phyloP scores from a whole-genome alignment of 306 rosid species.

The Ammopiptanthus mongolicus region DNA sequence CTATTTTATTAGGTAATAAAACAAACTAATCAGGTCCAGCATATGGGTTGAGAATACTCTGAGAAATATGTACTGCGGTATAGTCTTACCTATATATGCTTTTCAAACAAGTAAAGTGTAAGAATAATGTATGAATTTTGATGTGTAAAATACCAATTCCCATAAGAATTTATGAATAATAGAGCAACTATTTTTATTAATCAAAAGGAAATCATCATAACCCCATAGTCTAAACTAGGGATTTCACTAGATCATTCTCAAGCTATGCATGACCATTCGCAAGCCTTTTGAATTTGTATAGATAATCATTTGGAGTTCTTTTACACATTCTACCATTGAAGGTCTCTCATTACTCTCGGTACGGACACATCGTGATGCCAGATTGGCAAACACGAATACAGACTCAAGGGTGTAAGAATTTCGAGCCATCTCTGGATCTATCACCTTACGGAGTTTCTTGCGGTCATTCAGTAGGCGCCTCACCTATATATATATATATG shows the following conservation, averaged over 20 bases:
- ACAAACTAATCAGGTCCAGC: too few relatives aligned
- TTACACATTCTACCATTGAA: conserved; percentile 73
- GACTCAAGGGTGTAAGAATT: conserved; percentile 78
- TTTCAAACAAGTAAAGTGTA: too few relatives aligned
- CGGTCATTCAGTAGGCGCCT: conserved; percentile 71
- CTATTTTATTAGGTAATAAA: too few relatives aligned
- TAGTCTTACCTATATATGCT: too few relatives aligned
- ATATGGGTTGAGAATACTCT: too few relatives aligned
- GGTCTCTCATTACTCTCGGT: conserved; percentile 78
- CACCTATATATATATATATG: conserved; percentile 38
- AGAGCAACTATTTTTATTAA: neutral
- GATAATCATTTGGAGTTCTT: conserved; percentile 68
- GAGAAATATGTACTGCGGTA: too few relatives aligned
- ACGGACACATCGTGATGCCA: conserved; percentile 90
- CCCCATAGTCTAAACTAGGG: conserved; percentile 5
- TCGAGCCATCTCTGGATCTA: conserved; percentile 79
- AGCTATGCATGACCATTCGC: conserved; percentile 51
- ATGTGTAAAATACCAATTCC: too few relatives aligned
- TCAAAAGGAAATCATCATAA: conserved; percentile 10
- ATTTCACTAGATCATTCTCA: conserved; percentile 48
- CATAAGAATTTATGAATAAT: too few relatives aligned
- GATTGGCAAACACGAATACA: conserved; percentile 75
- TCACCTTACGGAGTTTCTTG: conserved; percentile 74
- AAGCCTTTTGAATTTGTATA: conserved; percentile 67
- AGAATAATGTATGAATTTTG: too few relatives aligned